Base-by-base conservation (phyloP, 345 rosid species). In the Balakata baccata region DNA sequence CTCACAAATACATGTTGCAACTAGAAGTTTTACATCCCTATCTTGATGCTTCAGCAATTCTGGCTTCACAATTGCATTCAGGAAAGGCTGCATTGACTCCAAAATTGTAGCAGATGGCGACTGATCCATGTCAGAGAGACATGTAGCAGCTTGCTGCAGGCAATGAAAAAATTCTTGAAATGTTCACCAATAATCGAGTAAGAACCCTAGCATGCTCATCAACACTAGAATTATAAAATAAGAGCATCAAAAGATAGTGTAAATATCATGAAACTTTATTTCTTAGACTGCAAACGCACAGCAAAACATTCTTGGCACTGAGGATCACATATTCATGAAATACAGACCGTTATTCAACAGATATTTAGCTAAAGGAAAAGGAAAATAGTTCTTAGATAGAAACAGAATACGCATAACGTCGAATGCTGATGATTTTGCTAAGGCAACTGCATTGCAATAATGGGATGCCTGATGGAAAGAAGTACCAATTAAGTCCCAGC, bases 1-100 rank as follows among this genome's bases (percentile, higher is more conserved):
- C 85, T 95, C 99, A 75, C 98, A 95, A 73, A 92, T 82, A 69
- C 97, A 95, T n/a, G 96, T 87, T 18, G 99, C 98, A 80, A 95
- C 91, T 70, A 95, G 88, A 89, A 95, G 98, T 81, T 90, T 91
- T 71, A 88, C 90, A 76, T 95, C 98, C 84, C 81, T 91, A 77
- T 95, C 99, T 81, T 88, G 97, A 88, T 95, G 97, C 80, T 86
- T 86, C 77, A 95, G 88, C 82, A 89, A 76, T 45, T 88, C 91
- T 67, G 94, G 93, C 83, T 88, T 89, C 52, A 92, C 89, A 83
- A 95, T 83, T 68, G 94, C 90, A 78, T 87, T 80, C 60, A 89
- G 83, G 67, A 95, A 89, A 78, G 96, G 98, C 74, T 91, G 88
- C 84, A 92, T 89, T 56, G 88, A 88, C 81, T 91, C 87, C 76